Conservation (phyloP, 1,284 basidiomycete species). For the Hymenochaete sp. region DNA sequence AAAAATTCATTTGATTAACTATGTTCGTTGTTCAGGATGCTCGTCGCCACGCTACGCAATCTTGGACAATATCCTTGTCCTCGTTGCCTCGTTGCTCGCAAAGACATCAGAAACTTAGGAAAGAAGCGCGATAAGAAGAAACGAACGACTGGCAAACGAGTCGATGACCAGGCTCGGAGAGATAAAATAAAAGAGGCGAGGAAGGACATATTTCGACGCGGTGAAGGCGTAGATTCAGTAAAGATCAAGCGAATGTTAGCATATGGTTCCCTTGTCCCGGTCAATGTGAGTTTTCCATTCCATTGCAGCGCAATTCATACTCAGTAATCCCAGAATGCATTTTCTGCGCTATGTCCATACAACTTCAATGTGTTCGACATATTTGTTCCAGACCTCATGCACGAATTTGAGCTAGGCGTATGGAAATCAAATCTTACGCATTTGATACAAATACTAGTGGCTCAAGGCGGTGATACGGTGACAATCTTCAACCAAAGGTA, state of each 20-base stretch:
- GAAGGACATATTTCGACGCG: conserved; percentile 19
- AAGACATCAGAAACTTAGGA: conserved; percentile 21
- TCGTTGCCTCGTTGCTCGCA: conserved; percentile 22
- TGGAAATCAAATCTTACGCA: conserved; percentile 24
- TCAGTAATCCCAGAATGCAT: conserved; percentile 28
- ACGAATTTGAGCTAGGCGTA: conserved; percentile 26
- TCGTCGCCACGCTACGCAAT: conserved; percentile 25
- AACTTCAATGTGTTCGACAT: conserved; percentile 21
- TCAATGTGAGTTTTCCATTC: conserved; percentile 16
- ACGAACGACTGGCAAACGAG: not conserved
- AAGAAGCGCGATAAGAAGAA: conserved; percentile 19
- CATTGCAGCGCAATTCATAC: too few relatives aligned
- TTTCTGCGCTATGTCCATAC: conserved; percentile 20
- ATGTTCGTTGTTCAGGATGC: conserved; percentile 21
- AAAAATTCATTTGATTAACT: not conserved
- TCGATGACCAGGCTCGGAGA: conserved; percentile 1
- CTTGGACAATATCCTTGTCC: conserved; percentile 25
- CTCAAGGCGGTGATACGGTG: conserved; percentile 12
- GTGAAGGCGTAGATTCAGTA: conserved; percentile 10
- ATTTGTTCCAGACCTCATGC: conserved; percentile 23
- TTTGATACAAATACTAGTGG: conserved; percentile 22
- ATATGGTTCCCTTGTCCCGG: conserved; percentile 15
- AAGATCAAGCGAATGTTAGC: conserved; percentile 15
- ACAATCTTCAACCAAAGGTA: conserved; percentile 21
- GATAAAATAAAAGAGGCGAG: conserved; percentile 16